phyloP scores from a whole-genome alignment of 345 rosid species.

The Sisymbrium altissimum region DNA sequence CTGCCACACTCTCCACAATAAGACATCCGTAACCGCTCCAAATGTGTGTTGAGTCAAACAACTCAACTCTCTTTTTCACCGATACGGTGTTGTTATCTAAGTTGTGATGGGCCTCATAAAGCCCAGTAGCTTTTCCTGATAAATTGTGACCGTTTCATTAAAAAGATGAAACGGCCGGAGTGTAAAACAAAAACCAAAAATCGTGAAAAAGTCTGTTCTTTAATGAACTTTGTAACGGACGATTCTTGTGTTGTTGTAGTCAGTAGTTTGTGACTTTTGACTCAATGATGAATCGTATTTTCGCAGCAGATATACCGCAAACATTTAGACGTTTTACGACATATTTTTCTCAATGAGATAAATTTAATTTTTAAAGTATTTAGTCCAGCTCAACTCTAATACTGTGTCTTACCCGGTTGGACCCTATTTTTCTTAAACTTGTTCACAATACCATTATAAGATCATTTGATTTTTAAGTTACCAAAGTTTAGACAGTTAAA shows the following conservation, averaged over 20 bases:
- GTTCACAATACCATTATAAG: not conserved
- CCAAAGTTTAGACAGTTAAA: not conserved
- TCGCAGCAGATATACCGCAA: not conserved
- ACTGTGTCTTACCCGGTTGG: not conserved
- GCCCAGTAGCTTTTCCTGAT: not conserved
- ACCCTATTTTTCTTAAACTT: not conserved
- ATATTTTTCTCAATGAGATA: not conserved
- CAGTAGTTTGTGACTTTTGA: not conserved
- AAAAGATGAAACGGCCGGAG: not conserved
- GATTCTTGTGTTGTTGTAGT: not conserved
- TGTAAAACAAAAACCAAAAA: not conserved
- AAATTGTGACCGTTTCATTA: not conserved
- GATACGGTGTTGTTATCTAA: not conserved
- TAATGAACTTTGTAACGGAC: not conserved
- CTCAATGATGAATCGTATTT: not conserved
- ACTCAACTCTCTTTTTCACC: not conserved
- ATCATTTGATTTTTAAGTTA: not conserved
- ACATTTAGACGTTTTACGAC: not conserved
- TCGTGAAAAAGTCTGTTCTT: not conserved
- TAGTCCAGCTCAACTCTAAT: not conserved
- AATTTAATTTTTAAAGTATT: not conserved
- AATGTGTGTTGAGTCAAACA: conserved; percentile 1
- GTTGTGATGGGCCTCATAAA: conserved; percentile 1
- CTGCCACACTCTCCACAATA: conserved; percentile 17
- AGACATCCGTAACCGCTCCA: conserved; percentile 22